Evolutionary conservation across 140 eudicot species (phyloP).

Genomic region (Senecio squalidus): DNA sequence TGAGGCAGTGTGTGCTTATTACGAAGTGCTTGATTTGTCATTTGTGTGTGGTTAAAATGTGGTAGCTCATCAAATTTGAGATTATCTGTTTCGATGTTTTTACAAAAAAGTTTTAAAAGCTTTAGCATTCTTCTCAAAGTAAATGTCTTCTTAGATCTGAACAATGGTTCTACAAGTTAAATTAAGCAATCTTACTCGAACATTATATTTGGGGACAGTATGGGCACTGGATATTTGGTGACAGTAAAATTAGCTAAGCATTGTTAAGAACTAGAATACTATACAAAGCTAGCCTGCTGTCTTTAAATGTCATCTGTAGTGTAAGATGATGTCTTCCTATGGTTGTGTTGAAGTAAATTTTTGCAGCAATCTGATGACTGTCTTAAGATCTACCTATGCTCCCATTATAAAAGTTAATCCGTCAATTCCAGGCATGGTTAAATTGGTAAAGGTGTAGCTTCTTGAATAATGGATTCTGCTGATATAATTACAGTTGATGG

Average conservation of each 20-base stretch:
- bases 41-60: not conserved
- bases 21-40: not conserved
- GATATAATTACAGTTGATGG: no score
- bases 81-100: not conserved
- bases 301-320: not conserved
- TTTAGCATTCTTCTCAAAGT: not conserved
- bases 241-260: not conserved
- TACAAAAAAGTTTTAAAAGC: not conserved
- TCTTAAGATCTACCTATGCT: constrained; percentile 1
- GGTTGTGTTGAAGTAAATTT: not conserved
- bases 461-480: no score
- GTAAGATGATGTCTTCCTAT: no score
- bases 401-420: not conserved
- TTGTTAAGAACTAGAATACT: not conserved
- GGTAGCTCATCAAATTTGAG: not conserved
- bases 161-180: not conserved
- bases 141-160: not conserved
- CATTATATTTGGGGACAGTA: not conserved
- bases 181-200: not conserved
- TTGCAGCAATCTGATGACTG: no score
- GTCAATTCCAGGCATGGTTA: constrained; percentile 4
- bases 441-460: constrained; percentile 2
- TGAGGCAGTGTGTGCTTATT: not conserved
- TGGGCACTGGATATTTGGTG: not conserved
- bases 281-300: not conserved